Base-by-base conservation (phyloP, 176 grass and related monocot species). In the Rhynchospora breviuscula region DNA sequence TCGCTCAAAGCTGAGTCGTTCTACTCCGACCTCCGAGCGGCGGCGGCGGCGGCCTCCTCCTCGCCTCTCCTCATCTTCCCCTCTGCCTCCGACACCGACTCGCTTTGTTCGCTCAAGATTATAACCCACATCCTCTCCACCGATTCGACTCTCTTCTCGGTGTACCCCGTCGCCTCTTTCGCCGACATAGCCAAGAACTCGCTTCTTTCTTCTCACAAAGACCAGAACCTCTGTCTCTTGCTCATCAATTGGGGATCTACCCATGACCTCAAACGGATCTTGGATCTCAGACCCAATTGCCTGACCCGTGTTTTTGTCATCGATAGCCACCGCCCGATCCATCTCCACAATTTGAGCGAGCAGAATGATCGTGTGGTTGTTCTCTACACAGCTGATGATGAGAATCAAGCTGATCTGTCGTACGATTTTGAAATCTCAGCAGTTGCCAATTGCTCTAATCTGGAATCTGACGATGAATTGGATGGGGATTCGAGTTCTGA, bases 161-260 rank as follows among this genome's bases (percentile, higher is more conserved):
- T 87, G 19, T 88, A 93, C 79, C 95, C 95, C 4, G 92, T 98
- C 6, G 68, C 90, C 13, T 91, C 92, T 57, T 79, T 93, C 73
- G 49, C 67, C 8, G 82, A 81, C 17, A 80, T 79, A 43, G 81
- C 62, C 56, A 68, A 71, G 40, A 78, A 86, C 64, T 84, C 79
- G 43, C 77, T 81, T 31, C 85, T 87, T 14, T 80, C 88, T 29
- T 90, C 80, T 10, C 5, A 7, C 46, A 18, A 83, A 35, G 10
- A 75, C 48, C 72, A 86, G 19, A 63, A 83, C 29, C 71, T 93
- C 58, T 94, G 85, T 69, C 25, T 91, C 3, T 48, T 98, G 11
- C 89, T 94, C 51, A 63, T 98, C 73, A 98, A 98, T 79, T 98
- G 92, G 95, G 95, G 95, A 79, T 91, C 91, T 45, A 88, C 86